A percentile compares a stretch with the other conserved stretches of the same genome.
Conservation (phyloP, 1,139 yeast species). For the Protomyces arabidopsidicola region DNA sequence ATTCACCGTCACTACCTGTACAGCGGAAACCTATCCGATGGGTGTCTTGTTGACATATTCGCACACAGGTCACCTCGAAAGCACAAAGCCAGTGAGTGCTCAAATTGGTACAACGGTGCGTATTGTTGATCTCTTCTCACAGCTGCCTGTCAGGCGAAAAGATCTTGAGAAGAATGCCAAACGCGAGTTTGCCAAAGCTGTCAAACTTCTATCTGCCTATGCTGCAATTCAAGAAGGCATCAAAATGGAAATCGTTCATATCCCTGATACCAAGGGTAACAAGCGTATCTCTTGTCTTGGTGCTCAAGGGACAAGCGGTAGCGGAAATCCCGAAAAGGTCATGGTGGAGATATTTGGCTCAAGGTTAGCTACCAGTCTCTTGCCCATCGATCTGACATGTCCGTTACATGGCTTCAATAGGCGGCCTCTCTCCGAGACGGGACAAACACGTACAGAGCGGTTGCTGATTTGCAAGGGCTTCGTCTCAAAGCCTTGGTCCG, state of each 20-base stretch:
- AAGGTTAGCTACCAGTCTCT: background rate
- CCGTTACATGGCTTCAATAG: conserved; percentile 41
- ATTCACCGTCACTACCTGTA: conserved; percentile 53
- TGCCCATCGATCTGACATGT: conserved; percentile 1
- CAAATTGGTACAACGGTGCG: conserved; percentile 55
- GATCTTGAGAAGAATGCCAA: conserved; percentile 65
- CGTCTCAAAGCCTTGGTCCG: conserved; percentile 62
- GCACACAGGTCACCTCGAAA: conserved; percentile 45
- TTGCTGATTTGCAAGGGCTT: conserved; percentile 48
- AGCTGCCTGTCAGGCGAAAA: conserved; percentile 66
- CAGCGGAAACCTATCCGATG: conserved; percentile 49
- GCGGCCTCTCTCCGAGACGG: conserved; percentile 49
- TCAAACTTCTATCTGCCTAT: conserved; percentile 62
- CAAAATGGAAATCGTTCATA: conserved; percentile 8
- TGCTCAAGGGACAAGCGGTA: conserved; percentile 13
- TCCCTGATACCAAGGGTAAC: conserved; percentile 1
- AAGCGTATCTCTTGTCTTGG: conserved; percentile 8
- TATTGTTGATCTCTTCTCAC: conserved; percentile 52
- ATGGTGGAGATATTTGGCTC: conserved; percentile 22
- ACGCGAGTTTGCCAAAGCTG: conserved; percentile 65
- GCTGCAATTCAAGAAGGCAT: conserved; percentile 57
- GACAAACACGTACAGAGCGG: background rate
- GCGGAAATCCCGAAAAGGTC: background rate
- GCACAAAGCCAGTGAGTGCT: background rate
- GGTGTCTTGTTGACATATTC: conserved; percentile 55